Evolutionary conservation across 805 yeast genomes (phyloP), one percentile per base, ranked within the genome.

Genomic region (Ogataea philodendri): DNA sequence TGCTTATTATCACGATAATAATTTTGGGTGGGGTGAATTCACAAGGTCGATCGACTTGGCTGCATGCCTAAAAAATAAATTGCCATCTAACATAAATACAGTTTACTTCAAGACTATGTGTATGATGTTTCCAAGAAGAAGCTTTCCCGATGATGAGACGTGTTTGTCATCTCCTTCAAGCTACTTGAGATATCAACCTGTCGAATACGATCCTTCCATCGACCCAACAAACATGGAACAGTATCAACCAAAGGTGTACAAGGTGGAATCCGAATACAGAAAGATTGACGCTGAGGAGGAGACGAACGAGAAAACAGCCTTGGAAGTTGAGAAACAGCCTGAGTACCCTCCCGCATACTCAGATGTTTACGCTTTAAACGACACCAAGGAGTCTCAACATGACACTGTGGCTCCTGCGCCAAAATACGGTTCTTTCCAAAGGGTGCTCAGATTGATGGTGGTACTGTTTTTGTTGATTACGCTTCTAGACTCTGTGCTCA

Each of bases 141-240:
- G n/a, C n/a, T n/a, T n/a, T n/a, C n/a, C n/a, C n/a, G n/a, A n/a
- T n/a, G n/a, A n/a, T n/a, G n/a, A n/a, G n/a, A n/a, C n/a, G n/a
- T n/a, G n/a, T n/a, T n/a, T n/a, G n/a, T n/a, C 21, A 14, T 18
- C 30, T 18, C 24, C 15, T 9, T 15, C 19, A 3, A 26, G 37
- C 9, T 20, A 18, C 15, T 10, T 46, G 41, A 30, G 26, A 2
- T 55, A 54, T 32, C 33, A 42, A 23, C 59, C 49, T n/a, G 44
- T 59, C 9, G 54, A 49, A 23, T 62, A 47, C 28, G 65, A 62
- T 35, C 49, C 59, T 3, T 8, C 33, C 0, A 15, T 58, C 9
- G 63, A 62, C 35, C 52, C 58, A 1, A 30, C 52, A 5, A 63
- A 62, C 44, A 38, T 49, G 52, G 48, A 44, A 3, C 67, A 63